These are phyloP conservation scores for Mercurialis annua DNA, from an alignment of 345 rosid genomes.

Conservation along the genomic window DNA sequence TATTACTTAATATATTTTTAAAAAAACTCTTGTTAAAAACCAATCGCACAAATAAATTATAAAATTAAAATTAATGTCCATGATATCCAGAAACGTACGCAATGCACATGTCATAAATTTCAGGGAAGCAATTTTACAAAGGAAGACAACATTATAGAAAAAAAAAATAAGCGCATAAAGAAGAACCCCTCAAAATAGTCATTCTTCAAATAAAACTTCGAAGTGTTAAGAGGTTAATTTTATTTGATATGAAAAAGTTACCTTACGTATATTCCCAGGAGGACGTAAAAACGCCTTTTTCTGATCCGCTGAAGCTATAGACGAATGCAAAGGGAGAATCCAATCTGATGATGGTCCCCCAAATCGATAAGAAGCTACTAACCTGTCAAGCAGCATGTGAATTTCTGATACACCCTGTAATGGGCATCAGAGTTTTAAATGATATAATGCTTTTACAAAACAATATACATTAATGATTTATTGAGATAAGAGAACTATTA, in stretches of 20 bases:
- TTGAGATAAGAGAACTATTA: slow-evolving; percentile 7
- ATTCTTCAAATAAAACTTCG: not conserved
- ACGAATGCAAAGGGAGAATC: slow-evolving; percentile 90
- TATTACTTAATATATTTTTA: not conserved
- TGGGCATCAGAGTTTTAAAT: slow-evolving; percentile 7
- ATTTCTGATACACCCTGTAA: slow-evolving; percentile 81
- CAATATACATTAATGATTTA: not conserved
- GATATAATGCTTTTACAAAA: not conserved
- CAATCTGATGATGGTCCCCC: slow-evolving; percentile 78
- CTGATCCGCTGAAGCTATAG: slow-evolving; percentile 67
- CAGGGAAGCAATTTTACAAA: not conserved
- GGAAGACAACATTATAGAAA: not conserved
- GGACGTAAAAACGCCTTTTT: slow-evolving; percentile 74
- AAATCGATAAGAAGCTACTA: slow-evolving; percentile 78
- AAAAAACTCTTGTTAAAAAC: not conserved
- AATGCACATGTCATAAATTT: not conserved
- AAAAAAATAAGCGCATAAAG: not conserved
- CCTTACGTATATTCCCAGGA: slow-evolving; percentile 75
- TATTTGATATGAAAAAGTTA: slow-evolving; percentile 23
- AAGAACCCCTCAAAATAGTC: not conserved
- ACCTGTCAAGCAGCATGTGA: slow-evolving; percentile 59
- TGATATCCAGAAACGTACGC: not conserved
- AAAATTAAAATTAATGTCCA: not conserved
- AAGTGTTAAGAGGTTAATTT: slow-evolving; percentile 1
- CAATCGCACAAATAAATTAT: not conserved